These are phyloP conservation scores for Sporodiniella umbellata DNA, from an alignment of 371 early-diverging fungal genomes.

Conservation along the genomic window DNA sequence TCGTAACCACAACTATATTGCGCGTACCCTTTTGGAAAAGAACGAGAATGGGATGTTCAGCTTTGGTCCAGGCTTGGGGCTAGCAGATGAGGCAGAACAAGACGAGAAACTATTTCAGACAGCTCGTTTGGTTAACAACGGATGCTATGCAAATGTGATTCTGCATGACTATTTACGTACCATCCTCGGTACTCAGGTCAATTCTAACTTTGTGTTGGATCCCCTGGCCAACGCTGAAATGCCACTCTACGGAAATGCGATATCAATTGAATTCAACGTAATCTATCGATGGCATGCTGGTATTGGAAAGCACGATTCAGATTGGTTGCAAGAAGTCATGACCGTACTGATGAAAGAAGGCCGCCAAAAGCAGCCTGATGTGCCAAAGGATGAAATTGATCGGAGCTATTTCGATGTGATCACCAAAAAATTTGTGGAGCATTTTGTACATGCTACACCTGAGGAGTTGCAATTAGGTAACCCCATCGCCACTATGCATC, in stretches of 20 bases:
- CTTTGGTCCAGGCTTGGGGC: conserved; percentile 22
- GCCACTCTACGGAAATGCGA: conserved; percentile 44
- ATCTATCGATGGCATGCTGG: conserved; percentile 55
- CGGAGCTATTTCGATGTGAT: too few relatives aligned
- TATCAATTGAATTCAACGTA: conserved; percentile 49
- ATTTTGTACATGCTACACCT: conserved; percentile 29
- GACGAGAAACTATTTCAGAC: conserved; percentile 54
- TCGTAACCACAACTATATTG: conserved; percentile 56
- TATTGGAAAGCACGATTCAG: conserved; percentile 37
- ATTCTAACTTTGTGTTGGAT: conserved; percentile 33
- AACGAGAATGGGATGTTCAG: conserved; percentile 43
- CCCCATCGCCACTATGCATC: conserved; percentile 41
- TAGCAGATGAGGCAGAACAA: conserved; percentile 27
- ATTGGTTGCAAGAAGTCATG: conserved; percentile 37
- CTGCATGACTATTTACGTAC: conserved; percentile 48
- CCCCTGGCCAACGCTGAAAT: conserved; percentile 17
- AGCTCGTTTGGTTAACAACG: conserved; percentile 49
- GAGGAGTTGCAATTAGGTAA: conserved; percentile 35
- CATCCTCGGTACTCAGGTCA: conserved; percentile 38
- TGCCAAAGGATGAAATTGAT: too few relatives aligned
- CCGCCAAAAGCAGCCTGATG: neutral
- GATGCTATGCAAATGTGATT: conserved; percentile 41
- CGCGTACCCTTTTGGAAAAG: conserved; percentile 37
- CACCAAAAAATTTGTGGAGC: too few relatives aligned
- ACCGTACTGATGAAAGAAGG: neutral